These are phyloP conservation scores for Monosporascus ibericus DNA, from an alignment of 2,329 filamentous ascomycete species.

Conservation along the genomic window DNA sequence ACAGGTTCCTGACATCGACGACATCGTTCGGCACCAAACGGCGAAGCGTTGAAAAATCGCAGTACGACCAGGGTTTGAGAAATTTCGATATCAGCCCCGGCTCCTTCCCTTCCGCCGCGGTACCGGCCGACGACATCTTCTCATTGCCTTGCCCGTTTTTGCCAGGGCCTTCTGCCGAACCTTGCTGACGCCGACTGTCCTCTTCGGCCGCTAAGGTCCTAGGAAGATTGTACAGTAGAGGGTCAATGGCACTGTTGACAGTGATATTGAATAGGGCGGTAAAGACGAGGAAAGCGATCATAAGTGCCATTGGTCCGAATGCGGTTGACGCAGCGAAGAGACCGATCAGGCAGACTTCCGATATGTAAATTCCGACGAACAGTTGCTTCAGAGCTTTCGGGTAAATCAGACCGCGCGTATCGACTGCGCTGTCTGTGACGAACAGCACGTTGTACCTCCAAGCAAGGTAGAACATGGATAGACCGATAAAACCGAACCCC, in stretches of 20 bases:
- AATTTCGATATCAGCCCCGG: constrained; percentile 60
- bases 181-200: constrained; percentile 22
- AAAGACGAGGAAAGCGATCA: constrained; percentile 71
- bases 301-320: constrained; percentile 65
- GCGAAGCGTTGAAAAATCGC: constrained; percentile 65
- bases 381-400: constrained; percentile 83
- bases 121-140: constrained; percentile 15
- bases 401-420: constrained; percentile 84
- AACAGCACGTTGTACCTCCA: constrained; percentile 90
- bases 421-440: constrained; percentile 73
- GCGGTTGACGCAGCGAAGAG: constrained; percentile 68
- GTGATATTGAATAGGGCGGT: constrained; percentile 70
- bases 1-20: constrained; percentile 44
- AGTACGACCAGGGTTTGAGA: constrained; percentile 71
- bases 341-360: constrained; percentile 76
- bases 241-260: constrained; percentile 66
- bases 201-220: constrained; percentile 56
- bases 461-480: constrained; percentile 77
- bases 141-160: constrained; percentile 8
- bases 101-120: constrained; percentile 33
- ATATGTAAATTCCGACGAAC: constrained; percentile 76
- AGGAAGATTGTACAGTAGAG: constrained; percentile 73
- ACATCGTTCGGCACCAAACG: constrained; percentile 58
- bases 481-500: constrained; percentile 71
- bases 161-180: neutral